Evolutionary conservation across 129 eudicot genomes (phyloP), one percentile per base, ranked within the genome.

Genomic region (Pulicaria dysenterica): DNA sequence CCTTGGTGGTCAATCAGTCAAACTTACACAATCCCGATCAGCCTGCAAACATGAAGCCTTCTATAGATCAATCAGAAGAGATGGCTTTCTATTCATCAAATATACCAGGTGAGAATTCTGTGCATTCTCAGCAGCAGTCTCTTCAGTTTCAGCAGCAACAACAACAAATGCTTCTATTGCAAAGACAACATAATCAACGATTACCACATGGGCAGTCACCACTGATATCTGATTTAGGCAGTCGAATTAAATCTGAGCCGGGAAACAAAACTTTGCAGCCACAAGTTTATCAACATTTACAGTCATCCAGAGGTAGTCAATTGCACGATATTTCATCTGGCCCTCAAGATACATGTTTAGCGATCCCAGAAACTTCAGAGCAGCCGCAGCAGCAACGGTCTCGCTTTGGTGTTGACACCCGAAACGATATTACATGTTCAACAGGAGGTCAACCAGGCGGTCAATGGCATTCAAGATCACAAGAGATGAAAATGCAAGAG

Each of bases 391-490:
- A 82, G 43, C 76, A 80, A 45, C 81, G 81, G 39, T 72, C 78
- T 12, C 80, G 85, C 40, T 80, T 80, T 76, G 81, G 63, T 58
- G 47, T 80, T 55, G 84, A 83, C 47, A 12, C 80, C 56, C 79
- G 70, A 66, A 80, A 73, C 77, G 83, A 73, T 69, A 72, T 79
- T 63, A 59, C 36, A 56, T 8, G 77, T 55, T 65, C 79, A 24
- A 50, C 66, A 57, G 85, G 82, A 59, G 61, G 61, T 56, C 81
- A 78, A 19, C 58, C 83, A 64, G 94, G 85, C 66, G 85, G 85
- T 75, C 92, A 88, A 54, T 83, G 89, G 92, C 82, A 79, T 66
- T 63, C 97, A 44, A 78, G 79, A 58, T 70, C 86, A 17, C 77
- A 68, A 54, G 87, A 84, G 61, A 84, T 82, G 59, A 77, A 75